Conservation (phyloP, 2,329 filamentous ascomycete species). For the Ophiocordyceps camponoti-leonardi region DNA sequence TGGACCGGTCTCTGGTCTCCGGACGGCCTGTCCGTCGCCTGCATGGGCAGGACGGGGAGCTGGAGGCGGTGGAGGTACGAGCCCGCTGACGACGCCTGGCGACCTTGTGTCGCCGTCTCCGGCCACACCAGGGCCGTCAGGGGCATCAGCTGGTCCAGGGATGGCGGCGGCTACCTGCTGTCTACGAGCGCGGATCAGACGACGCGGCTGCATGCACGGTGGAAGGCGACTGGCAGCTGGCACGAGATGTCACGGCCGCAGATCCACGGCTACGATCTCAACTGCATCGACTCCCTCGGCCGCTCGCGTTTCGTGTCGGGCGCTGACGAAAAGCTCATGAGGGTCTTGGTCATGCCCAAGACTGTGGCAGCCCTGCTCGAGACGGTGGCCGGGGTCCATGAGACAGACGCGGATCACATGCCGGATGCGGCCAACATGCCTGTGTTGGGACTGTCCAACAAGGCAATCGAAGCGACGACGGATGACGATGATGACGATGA, state of each 20-base stretch:
- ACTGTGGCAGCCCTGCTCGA: constrained; percentile 61
- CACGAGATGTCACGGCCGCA: constrained; percentile 92
- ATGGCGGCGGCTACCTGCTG: constrained; percentile 71
- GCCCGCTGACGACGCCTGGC: constrained; percentile 47
- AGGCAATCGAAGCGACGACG: constrained; percentile 52
- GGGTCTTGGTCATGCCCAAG: constrained; percentile 82
- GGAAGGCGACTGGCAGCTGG: constrained; percentile 55
- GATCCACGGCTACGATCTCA: constrained; percentile 95
- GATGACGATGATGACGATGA: constrained; percentile 12
- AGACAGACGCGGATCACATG: constrained; percentile 26
- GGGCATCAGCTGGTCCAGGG: constrained; percentile 67
- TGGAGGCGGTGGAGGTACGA: constrained; percentile 76
- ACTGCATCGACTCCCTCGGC: constrained; percentile 70
- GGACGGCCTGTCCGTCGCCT: constrained; percentile 55
- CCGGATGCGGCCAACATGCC: constrained; percentile 90
- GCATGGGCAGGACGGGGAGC: constrained; percentile 77
- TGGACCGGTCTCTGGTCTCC: constrained; percentile 93
- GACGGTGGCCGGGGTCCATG: constrained; percentile 45
- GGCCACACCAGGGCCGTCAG: constrained; percentile 74
- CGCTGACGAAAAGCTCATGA: constrained; percentile 93
- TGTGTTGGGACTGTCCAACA: constrained; percentile 88
- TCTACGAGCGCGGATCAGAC: constrained; percentile 89
- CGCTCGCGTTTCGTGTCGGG: constrained; percentile 73
- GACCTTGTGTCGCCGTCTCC: constrained; percentile 57
- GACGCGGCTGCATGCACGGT: constrained; percentile 68